These are phyloP conservation scores for Eucalyptus pauciflora DNA, from an alignment of 345 rosid genomes.

Conservation along the genomic window DNA sequence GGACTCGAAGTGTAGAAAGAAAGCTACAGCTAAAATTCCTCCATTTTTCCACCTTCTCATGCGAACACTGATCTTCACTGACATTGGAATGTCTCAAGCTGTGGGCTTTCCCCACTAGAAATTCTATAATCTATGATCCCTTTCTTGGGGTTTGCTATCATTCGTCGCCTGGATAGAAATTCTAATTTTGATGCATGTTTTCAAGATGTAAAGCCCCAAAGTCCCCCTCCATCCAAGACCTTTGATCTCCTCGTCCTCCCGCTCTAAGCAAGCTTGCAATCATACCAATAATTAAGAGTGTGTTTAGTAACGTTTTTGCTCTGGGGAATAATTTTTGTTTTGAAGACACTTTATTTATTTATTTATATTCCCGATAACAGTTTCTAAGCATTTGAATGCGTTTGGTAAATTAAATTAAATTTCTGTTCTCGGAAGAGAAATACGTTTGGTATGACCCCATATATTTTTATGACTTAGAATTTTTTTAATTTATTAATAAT, in stretches of 20 bases:
- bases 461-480: no score
- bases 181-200: background rate
- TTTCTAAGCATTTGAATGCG: no score
- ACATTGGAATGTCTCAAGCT: background rate
- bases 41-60: background rate
- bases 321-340: fast-evolving
- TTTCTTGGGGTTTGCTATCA: background rate
- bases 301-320: no score
- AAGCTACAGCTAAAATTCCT: background rate
- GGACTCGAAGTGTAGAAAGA: background rate
- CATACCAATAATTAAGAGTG: no score
- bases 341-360: no score
- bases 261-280: background rate
- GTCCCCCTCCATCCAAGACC: background rate
- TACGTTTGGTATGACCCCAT: no score
- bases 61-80: background rate
- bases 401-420: no score
- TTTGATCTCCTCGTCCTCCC: background rate
- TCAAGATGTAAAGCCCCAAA: background rate
- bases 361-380: no score
- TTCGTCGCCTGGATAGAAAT: background rate
- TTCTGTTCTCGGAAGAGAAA: fast-evolving
- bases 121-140: background rate
- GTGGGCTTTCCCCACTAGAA: background rate
- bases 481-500: no score